Percentiles rank a stretch among this genome's conserved stretches.
phyloP scores from a whole-genome alignment of 2,329 filamentous ascomycete genomes.

The Colletotrichum salicis region DNA sequence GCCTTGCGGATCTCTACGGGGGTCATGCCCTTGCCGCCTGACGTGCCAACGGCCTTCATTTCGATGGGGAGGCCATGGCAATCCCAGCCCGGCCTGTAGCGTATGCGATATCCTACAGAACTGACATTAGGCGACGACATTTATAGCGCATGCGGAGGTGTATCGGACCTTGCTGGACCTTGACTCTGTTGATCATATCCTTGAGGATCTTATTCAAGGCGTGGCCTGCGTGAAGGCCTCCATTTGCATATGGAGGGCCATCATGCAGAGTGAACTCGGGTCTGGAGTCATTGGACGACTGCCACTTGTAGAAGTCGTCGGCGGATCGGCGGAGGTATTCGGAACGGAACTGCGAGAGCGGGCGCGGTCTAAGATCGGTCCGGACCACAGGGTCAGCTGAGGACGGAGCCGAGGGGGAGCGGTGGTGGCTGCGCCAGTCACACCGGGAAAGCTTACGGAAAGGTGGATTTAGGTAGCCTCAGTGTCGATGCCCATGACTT shows the following conservation, averaged over 20 bases:
- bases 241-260: conserved; percentile 97
- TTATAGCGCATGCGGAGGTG: neutral
- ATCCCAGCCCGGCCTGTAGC: conserved; percentile 95
- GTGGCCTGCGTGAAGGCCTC: conserved; percentile 89
- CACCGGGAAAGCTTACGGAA: conserved; percentile 65
- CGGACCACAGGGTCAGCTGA: conserved; percentile 25
- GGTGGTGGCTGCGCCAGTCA: neutral
- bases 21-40: conserved; percentile 55
- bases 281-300: conserved; percentile 67
- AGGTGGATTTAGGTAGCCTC: conserved; percentile 78
- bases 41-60: conserved; percentile 83
- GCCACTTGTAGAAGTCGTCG: conserved; percentile 92
- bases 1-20: conserved; percentile 70
- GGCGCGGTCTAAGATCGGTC: conserved; percentile 57
- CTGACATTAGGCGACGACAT: neutral
- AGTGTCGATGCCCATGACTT: conserved; percentile 80
- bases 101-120: conserved; percentile 68
- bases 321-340: conserved; percentile 80
- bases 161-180: conserved; percentile 74
- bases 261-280: conserved; percentile 86
- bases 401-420: conserved; percentile 38
- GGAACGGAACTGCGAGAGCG: conserved; percentile 59
- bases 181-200: conserved; percentile 86
- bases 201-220: conserved; percentile 97
- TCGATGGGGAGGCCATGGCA: conserved; percentile 98